Evolutionary conservation across 2,329 filamentous ascomycete species (phyloP).

Genomic region (Graphilbum ipis-grandicollis): DNA sequence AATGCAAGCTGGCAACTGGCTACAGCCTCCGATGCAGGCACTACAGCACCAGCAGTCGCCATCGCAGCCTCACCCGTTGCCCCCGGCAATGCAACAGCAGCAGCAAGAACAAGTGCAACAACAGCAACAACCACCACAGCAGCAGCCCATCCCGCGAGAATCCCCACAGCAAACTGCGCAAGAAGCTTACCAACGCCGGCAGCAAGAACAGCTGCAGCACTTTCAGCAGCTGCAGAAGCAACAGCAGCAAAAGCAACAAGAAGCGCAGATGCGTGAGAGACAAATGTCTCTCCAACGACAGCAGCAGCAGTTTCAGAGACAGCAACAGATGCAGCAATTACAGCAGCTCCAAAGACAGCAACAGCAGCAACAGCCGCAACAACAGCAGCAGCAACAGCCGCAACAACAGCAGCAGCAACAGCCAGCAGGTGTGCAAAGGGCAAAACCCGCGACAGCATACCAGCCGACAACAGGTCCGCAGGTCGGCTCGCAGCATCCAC

Average conservation of each 20-base stretch:
- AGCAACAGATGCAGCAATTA: neutral
- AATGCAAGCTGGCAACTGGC: neutral
- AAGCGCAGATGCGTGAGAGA: neutral
- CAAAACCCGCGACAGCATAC: too few relatives aligned
- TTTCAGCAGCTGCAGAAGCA: constrained; percentile 3
- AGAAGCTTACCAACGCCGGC: neutral
- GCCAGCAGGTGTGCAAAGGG: too few relatives aligned
- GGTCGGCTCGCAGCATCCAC: neutral
- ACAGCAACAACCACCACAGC: neutral
- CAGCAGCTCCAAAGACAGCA: neutral
- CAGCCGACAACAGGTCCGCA: neutral
- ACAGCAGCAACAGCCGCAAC: constrained; percentile 1
- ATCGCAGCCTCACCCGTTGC: neutral
- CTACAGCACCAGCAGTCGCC: constrained; percentile 1
- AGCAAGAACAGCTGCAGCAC: neutral
- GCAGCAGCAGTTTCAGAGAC: too few relatives aligned
- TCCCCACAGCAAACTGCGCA: neutral
- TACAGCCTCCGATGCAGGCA: neutral
- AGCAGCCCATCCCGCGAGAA: neutral
- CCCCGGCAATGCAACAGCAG: neutral
- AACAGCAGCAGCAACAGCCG: constrained; percentile 1
- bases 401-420: neutral
- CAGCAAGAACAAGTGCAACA: too few relatives aligned
- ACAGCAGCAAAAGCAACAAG: neutral
- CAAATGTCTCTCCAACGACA: neutral